Conservation (phyloP, 2,329 filamentous ascomycete genomes). For the Remersonia thermophila region DNA sequence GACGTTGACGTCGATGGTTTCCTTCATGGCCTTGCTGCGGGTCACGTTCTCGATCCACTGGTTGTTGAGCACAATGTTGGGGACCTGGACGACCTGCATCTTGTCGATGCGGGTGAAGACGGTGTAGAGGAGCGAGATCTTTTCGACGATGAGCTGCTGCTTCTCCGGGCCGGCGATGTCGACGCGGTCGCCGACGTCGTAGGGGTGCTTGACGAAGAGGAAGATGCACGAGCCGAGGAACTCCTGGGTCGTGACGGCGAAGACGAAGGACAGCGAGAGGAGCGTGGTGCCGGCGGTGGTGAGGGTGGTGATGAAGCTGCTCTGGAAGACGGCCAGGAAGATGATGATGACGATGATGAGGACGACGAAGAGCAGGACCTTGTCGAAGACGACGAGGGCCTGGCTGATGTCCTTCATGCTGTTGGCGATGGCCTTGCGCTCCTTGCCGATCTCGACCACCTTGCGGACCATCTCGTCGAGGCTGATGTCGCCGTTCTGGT, state of each 20-base stretch:
- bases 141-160: conserved; percentile 69
- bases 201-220: conserved; percentile 96
- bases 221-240: conserved; percentile 98
- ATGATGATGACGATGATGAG: conserved; percentile 71
- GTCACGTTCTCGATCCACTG: conserved; percentile 94
- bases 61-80: conserved; percentile 84
- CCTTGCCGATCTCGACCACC: conserved; percentile 69
- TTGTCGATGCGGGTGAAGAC: conserved; percentile 77
- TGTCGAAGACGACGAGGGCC: conserved; percentile 82
- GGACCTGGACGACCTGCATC: conserved; percentile 66
- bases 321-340: conserved; percentile 83
- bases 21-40: conserved; percentile 83
- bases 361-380: conserved; percentile 70
- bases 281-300: conserved; percentile 85
- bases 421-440: conserved; percentile 76
- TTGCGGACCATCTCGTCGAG: conserved; percentile 91
- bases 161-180: conserved; percentile 52
- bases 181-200: conserved; percentile 88
- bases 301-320: conserved; percentile 71
- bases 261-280: conserved; percentile 92
- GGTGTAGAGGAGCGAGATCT: conserved; percentile 87
- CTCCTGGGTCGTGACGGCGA: conserved; percentile 83
- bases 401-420: conserved; percentile 98
- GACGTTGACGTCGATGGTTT: conserved; percentile 67
- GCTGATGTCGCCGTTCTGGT: conserved; percentile 87